Evolutionary conservation across 345 rosid genomes (phyloP).

Genomic region (Eucalyptus erythrocorys): DNA sequence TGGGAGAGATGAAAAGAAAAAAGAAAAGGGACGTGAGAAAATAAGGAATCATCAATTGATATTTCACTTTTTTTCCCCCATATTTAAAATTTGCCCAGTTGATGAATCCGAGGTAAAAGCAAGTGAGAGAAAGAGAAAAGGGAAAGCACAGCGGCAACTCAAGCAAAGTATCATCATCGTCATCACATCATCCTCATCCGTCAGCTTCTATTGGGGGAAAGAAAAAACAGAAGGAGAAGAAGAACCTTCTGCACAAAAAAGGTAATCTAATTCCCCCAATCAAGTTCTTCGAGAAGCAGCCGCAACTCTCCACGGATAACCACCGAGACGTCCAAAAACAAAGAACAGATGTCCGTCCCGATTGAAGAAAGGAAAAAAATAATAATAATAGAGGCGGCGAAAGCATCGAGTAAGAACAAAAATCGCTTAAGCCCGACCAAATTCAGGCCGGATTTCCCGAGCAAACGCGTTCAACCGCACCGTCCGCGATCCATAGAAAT

Average conservation of each 20-base stretch:
- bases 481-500: not conserved
- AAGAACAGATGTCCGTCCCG: not conserved
- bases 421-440: not conserved
- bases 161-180: conserved; percentile 1
- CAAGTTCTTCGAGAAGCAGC: not conserved
- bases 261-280: not conserved
- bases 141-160: not conserved
- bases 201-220: not conserved
- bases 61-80: not conserved
- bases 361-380: not conserved
- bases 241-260: not conserved
- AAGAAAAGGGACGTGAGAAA: conserved; percentile 6
- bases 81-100: not conserved
- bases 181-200: not conserved
- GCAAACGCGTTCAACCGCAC: not conserved
- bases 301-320: not conserved
- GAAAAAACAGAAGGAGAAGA: not conserved
- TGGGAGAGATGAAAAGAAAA: not conserved
- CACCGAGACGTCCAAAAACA: not conserved
- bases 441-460: not conserved
- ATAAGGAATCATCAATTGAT: not conserved
- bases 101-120: conserved; percentile 9
- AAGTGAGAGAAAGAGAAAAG: not conserved
- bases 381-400: not conserved
- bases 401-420: not conserved